These are phyloP conservation scores for Thielaviopsis euricoi DNA, from an alignment of 2,329 filamentous ascomycete genomes.

Conservation along the genomic window DNA sequence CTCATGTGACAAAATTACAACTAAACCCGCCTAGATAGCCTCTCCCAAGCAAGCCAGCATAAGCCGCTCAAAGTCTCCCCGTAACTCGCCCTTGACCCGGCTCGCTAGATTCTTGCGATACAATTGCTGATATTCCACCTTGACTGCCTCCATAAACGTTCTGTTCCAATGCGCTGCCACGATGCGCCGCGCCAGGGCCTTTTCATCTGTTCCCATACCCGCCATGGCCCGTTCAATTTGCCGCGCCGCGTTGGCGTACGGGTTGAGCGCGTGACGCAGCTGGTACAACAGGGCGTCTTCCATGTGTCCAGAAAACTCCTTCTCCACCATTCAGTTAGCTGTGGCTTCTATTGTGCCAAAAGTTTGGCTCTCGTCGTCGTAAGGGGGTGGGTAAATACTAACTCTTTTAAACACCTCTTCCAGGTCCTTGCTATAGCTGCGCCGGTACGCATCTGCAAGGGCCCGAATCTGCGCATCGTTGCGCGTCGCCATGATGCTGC, in stretches of 20 bases:
- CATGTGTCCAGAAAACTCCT: constrained; percentile 88
- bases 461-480: constrained; percentile 75
- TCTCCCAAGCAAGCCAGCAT: constrained; percentile 54
- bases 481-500: constrained; percentile 56
- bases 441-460: constrained; percentile 58
- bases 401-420: constrained; percentile 58
- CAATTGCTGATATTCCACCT: constrained; percentile 56
- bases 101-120: constrained; percentile 51
- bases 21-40: constrained; percentile 11
- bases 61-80: constrained; percentile 63
- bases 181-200: constrained; percentile 59
- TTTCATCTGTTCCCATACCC: constrained; percentile 74
- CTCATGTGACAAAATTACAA: no score
- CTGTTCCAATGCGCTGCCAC: constrained; percentile 74
- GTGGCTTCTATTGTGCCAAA: not conserved
- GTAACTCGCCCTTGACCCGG: constrained; percentile 68
- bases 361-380: no score
- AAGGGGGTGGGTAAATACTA: constrained; percentile 15
- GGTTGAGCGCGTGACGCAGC: constrained; percentile 60
- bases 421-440: constrained; percentile 53
- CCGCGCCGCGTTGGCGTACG: constrained; percentile 66
- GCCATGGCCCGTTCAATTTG: constrained; percentile 78
- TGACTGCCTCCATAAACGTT: constrained; percentile 57
- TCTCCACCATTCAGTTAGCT: not conserved
- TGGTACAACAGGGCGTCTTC: constrained; percentile 66